Evolutionary conservation across 2,329 filamentous ascomycete genomes (phyloP).

Genomic region (Fusarium sp.): DNA sequence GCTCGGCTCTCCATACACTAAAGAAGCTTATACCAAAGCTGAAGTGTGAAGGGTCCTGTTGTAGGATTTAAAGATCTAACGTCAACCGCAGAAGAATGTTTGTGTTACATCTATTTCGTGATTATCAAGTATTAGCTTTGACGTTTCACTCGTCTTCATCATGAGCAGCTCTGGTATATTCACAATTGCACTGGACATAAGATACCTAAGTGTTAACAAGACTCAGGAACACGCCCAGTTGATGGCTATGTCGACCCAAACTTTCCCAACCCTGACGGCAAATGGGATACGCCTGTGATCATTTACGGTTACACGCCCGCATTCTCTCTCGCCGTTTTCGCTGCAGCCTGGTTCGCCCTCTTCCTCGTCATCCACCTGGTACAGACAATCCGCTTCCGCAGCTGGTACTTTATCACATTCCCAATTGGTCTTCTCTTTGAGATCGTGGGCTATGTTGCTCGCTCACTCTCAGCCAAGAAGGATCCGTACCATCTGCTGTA

Average conservation of each 20-base stretch:
- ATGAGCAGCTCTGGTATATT: constrained; percentile 29
- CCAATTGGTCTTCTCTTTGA: constrained; percentile 56
- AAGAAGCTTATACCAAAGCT: constrained; percentile 18
- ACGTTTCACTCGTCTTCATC: background rate
- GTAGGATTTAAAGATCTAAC: constrained; percentile 5
- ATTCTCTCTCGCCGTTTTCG: constrained; percentile 54
- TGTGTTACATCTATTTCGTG: background rate
- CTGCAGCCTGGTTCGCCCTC: constrained; percentile 53
- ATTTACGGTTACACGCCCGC: constrained; percentile 60
- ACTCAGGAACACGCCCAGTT: constrained; percentile 10
- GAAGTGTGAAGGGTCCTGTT: constrained; percentile 2
- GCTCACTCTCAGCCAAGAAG: constrained; percentile 56
- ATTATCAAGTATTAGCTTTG: constrained; percentile 25
- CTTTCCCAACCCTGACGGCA: constrained; percentile 57
- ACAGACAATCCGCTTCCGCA: constrained; percentile 48
- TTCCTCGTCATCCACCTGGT: constrained; percentile 49
- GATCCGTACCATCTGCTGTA: constrained; percentile 63
- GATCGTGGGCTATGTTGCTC: constrained; percentile 58
- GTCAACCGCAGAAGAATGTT: background rate
- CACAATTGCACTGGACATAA: no score
- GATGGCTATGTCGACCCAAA: constrained; percentile 59
- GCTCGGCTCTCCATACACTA: background rate
- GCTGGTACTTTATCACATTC: constrained; percentile 58
- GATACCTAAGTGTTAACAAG: background rate
- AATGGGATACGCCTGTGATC: constrained; percentile 57